Percentiles rank a stretch among this genome's conserved stretches.
Conservation (phyloP, 257 asterid species). For the Agastache rugosa region DNA sequence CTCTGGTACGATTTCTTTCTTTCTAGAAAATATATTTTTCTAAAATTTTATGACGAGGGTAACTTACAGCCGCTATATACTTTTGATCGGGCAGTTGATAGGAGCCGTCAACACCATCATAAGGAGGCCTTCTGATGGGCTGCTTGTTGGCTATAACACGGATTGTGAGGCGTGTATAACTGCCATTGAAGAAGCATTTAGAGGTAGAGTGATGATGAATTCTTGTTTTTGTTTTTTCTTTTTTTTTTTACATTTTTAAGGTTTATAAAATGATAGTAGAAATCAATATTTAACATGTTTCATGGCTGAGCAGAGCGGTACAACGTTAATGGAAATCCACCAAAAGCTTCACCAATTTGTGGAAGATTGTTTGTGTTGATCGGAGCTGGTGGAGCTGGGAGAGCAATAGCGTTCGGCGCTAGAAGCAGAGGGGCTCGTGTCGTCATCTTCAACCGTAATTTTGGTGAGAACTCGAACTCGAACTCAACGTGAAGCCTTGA, state of each 20-base stretch:
- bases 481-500: neutral
- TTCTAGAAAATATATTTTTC: too few species aligned
- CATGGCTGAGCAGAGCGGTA: constrained; percentile 43
- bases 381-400: constrained; percentile 88
- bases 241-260: too few species aligned
- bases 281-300: neutral
- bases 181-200: constrained; percentile 71
- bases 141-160: constrained; percentile 71
- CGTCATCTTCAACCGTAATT: constrained; percentile 70
- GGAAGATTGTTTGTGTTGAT: constrained; percentile 69
- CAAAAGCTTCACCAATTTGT: constrained; percentile 57
- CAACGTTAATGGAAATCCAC: constrained; percentile 39
- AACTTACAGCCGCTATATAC: neutral
- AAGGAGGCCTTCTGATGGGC: constrained; percentile 61
- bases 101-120: constrained; percentile 79
- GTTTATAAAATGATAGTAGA: too few species aligned
- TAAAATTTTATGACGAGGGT: neutral
- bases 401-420: constrained; percentile 81
- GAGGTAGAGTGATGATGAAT: constrained; percentile 37
- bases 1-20: constrained; percentile 51
- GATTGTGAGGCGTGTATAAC: constrained; percentile 76
- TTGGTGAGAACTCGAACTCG: constrained; percentile 45
- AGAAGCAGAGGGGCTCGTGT: constrained; percentile 75
- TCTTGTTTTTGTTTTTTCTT: too few species aligned
- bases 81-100: constrained; percentile 44